Evolutionary conservation across 1,284 basidiomycete species (phyloP).

Genomic region (Mycena sp.): DNA sequence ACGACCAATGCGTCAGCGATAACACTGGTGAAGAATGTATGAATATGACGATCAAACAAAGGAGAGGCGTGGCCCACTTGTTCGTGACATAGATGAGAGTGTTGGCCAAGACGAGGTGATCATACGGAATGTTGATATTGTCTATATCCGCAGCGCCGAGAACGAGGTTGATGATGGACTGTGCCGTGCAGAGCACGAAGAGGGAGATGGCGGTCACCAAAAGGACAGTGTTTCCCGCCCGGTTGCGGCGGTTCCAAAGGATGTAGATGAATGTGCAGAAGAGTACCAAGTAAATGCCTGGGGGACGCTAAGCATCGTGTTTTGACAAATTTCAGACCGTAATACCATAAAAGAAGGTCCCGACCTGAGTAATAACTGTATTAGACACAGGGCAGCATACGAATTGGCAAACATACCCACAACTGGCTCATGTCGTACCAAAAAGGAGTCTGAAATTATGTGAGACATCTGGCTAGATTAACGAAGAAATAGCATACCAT

Average conservation of each 20-base stretch:
- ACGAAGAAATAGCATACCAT: background rate
- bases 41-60: too few species aligned
- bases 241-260: too few species aligned
- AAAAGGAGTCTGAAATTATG: background rate
- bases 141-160: slow-evolving; percentile 25
- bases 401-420: background rate
- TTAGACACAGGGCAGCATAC: background rate
- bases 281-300: slow-evolving; percentile 29
- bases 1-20: slow-evolving; percentile 14
- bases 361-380: background rate
- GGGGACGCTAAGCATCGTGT: background rate
- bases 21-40: slow-evolving; percentile 13
- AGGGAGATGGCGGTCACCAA: slow-evolving; percentile 23
- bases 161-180: slow-evolving; percentile 18
- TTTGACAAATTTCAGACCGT: background rate
- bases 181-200: slow-evolving; percentile 22
- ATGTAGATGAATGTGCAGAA: slow-evolving; percentile 29
- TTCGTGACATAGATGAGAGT: slow-evolving; percentile 29
- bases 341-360: slow-evolving; percentile 15
- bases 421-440: slow-evolving; percentile 6
- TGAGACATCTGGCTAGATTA: background rate
- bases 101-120: slow-evolving; percentile 12
- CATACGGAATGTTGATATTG: background rate
- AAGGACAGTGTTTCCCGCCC: slow-evolving; percentile 10
- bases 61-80: too few species aligned